Conservation (phyloP, 1,139 yeast species). For the Diutina scorzettiae region DNA sequence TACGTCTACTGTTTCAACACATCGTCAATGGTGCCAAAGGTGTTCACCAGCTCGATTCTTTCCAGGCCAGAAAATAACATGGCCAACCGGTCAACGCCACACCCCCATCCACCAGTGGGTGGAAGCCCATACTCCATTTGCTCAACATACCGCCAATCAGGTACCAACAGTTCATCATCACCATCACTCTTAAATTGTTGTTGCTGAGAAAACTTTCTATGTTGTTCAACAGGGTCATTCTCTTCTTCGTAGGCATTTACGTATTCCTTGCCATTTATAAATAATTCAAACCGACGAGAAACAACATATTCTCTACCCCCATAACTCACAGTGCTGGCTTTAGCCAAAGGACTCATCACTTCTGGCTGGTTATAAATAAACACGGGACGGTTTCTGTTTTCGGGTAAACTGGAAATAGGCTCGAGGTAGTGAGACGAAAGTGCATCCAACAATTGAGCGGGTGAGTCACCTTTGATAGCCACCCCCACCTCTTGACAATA, state of each 20-base stretch:
- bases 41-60: conserved; percentile 68
- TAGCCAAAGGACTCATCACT: conserved; percentile 78
- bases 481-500: conserved; percentile 23
- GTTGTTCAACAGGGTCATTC: conserved; percentile 68
- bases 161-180: conserved; percentile 55
- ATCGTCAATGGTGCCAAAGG: conserved; percentile 74
- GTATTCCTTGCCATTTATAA: conserved; percentile 69
- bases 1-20: conserved; percentile 49
- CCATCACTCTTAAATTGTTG: conserved; percentile 32
- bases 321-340: conserved; percentile 29
- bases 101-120: conserved; percentile 99
- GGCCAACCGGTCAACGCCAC: conserved; percentile 88
- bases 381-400: conserved; percentile 37
- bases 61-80: conserved; percentile 60
- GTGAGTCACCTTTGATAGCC: conserved; percentile 36
- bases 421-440: conserved; percentile 57
- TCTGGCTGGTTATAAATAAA: conserved; percentile 79
- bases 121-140: conserved; percentile 91
- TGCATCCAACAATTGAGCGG: conserved; percentile 51
- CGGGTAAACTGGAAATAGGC: conserved; percentile 29
- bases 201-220: conserved; percentile 47
- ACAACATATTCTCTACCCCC: conserved; percentile 24
- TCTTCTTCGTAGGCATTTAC: conserved; percentile 96
- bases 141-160: conserved; percentile 61
- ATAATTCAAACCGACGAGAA: conserved; percentile 73